Evolutionary conservation across 192 early-diverging fungal species (phyloP), one percentile per base, ranked within the genome.

Genomic region (Backusella australiensis): DNA sequence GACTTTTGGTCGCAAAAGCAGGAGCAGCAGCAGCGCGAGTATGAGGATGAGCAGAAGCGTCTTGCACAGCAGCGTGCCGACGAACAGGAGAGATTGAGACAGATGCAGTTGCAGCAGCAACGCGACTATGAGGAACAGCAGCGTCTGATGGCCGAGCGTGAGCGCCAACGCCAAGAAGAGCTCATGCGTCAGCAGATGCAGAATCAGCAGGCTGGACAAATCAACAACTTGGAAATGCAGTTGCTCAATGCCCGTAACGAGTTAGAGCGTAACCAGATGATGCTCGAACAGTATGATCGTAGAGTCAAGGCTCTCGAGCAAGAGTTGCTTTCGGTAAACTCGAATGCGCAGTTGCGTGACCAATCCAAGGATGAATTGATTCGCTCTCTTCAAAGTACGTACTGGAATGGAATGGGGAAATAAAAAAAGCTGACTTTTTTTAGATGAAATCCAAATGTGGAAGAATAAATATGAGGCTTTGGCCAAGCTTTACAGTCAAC

Each of bases 381-480:
- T 56, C 89, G 91, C 9, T 88, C 89, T 67, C 85, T 95, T 73
- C 96, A 97, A 85, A 90, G 91, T 91, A 82, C n/a, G 73, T 42
- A 35, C 0, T 59, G 65, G 23, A 38, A 1, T 6, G n/a, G 21
- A 26, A 21, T 6, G 23, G 44, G 26, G 8, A 19, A 32, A 32
- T 32, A 32, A 32, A 32, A 32, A 3, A 29, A 21, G 41, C 23
- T 35, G 4, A 41, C 5, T 29, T 2, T 4, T 26, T 23, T 56
- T 70, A 92, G 94, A 96, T 41, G 95, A 99, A 89, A 87, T 99
- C 32, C 91, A 93, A 79, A 94, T 97, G 83, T 97, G 96, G 95
- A 96, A 93, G 86, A 93, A 97, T 81, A 99, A 98, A 85, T 98
- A 98, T 82, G 96, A 98, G 82, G 94, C 96, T 19, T 85, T 99